Base-by-base conservation (phyloP, 257 asterid genomes). In the Schizonepeta tenuifolia region DNA sequence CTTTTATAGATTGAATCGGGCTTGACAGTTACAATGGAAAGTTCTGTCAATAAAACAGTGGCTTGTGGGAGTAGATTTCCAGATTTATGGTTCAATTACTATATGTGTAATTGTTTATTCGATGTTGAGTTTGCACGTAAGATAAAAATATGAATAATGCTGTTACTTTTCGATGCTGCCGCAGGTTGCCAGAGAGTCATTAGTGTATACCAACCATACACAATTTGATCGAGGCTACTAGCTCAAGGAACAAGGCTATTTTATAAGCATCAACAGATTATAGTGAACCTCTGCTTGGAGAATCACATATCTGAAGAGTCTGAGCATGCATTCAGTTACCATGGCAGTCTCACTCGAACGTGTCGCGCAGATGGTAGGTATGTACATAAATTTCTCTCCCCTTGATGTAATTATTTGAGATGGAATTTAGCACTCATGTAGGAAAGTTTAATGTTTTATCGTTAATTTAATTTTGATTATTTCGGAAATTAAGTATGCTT, bases 151-250 rank as follows among this genome's bases (percentile, higher is more conserved):
- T 49, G 69, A 58, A 20, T 71, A 47, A 11, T 64, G 54, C 35
- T 67, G 36, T 54, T 28, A n/a, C 73, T 69, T 15, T 8, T 51
- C 15, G 60, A n/a, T 71, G 55, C 67, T 58, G 53, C 47, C 73
- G 55, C 90, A 90, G 98, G 88, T 83, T 92, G 82, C 98, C 96
- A 4, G 98, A 92, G 90, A 92, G 98, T 65, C 98, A 90, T 80
- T 90, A 81, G 86, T 73, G 9, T 59, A 5, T 28, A 65, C 63
- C 53, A 59, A 40, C 51, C 41, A 38, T 49, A 50, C 7, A 14
- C 15, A 56, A 78, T 75, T 56, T 70, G 70, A 47, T 75, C 6
- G 67, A 66, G 76, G 53, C 63, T 66, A 67, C 62, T 66, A 67
- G 78, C 53, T 55, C 69, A 76, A 50, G 72, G 50, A 31, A 57